Percentiles rank a stretch among this genome's conserved stretches.
Evolutionary conservation across 176 grass and related monocot genomes (phyloP).

Genomic region (Carex kokanica): DNA sequence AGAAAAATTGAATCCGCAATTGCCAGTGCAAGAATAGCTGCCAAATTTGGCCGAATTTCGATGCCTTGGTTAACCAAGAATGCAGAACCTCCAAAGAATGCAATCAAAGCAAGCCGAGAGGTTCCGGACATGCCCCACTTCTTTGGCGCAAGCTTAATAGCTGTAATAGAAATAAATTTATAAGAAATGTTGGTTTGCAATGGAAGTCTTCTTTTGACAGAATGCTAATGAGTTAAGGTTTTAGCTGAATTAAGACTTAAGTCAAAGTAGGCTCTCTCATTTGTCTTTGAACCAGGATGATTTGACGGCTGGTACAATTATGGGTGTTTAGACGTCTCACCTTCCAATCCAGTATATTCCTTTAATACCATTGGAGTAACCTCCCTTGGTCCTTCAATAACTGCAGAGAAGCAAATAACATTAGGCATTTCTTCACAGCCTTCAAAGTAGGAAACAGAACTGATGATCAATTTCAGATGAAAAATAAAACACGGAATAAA

Average conservation of each 20-base stretch:
- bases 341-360: slow-evolving; percentile 85
- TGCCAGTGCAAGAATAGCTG: slow-evolving; percentile 58
- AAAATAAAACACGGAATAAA: neutral
- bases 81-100: slow-evolving; percentile 62
- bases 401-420: slow-evolving; percentile 34
- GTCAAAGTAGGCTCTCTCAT: neutral
- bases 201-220: neutral
- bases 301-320: slow-evolving; percentile 11
- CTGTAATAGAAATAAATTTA: slow-evolving; percentile 37
- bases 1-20: slow-evolving; percentile 65
- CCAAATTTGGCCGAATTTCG: slow-evolving; percentile 73
- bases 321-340: slow-evolving; percentile 31
- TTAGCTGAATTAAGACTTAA: neutral
- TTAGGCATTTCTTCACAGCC: neutral
- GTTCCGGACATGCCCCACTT: slow-evolving; percentile 78
- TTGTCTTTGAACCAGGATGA: neutral
- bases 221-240: neutral
- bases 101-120: slow-evolving; percentile 55
- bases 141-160: slow-evolving; percentile 75
- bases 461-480: neutral
- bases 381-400: slow-evolving; percentile 88
- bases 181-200: slow-evolving; percentile 13
- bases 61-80: slow-evolving; percentile 73
- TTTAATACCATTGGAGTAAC: slow-evolving; percentile 69
- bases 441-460: neutral